Base-by-base conservation (phyloP, 345 rosid genomes). In the Cochlearia excelsa region DNA sequence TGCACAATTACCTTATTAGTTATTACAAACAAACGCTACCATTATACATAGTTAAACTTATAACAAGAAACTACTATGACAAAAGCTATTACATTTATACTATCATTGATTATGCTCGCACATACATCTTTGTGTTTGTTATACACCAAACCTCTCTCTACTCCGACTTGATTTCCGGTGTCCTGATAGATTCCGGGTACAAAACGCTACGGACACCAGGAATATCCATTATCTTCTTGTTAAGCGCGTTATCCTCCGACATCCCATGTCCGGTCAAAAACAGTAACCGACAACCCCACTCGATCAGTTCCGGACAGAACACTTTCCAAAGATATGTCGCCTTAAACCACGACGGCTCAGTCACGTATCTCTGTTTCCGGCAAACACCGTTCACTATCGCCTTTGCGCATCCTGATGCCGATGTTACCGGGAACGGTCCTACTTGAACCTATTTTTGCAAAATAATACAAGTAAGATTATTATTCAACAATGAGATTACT, bases 381-480 rank as follows among this genome's bases (percentile, higher is more conserved):
- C 84, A 67, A 2, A 72, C 86, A 8, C 87, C 70, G 1, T 79
- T 72, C 68, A 82, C 81, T 51, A 85, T 82, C 4, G 62, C 78
- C 75, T 49, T 62, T 0, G 86, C 82, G 1, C 84, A 78, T 5
- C 46, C 68, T 5, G 57, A 11, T 0, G 54, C 81, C 0, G 86
- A 74, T 9, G 52, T 70, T 0, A 78, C 73, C 1, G 80, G 81
- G 1, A 60, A 26, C 3, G 35, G 9, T 10, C 81, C 71, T 31
- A 77, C 45, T 70, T 75, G 77, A 51, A 54, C 83, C 83, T 81
- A 16, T 2, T 40, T 33, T 16, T 10, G 1, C 8, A 52, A 41
- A 66, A 7, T 6, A 43, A 3, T 2, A 57, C 35, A n/a, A 9
- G 28, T 9, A 26, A 30, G 23, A 16, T 16, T 16, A 33, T 26